Evolutionary conservation across 805 yeast genomes (phyloP).

Genomic region (Starmerella floris): DNA sequence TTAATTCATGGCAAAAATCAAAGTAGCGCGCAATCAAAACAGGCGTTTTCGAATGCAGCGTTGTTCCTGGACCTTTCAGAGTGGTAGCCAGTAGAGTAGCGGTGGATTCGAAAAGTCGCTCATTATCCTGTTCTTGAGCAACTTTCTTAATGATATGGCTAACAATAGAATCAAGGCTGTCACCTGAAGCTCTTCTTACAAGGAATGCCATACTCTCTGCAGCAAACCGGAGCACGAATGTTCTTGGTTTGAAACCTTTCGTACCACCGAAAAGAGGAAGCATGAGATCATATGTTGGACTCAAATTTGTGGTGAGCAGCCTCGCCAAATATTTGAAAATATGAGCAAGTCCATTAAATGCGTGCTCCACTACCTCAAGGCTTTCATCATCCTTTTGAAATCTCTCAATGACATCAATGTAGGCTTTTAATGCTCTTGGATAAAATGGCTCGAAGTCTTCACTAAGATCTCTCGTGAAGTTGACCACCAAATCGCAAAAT

Average conservation of each 20-base stretch:
- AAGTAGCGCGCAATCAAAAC: constrained; percentile 30
- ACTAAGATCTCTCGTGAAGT: constrained; percentile 83
- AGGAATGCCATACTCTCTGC: constrained; percentile 84
- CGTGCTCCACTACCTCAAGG: constrained; percentile 60
- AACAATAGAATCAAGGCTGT: constrained; percentile 37
- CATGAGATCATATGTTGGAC: constrained; percentile 54
- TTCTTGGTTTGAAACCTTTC: constrained; percentile 32
- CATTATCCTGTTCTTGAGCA: constrained; percentile 28
- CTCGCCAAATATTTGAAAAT: constrained; percentile 75
- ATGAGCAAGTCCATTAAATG: constrained; percentile 74
- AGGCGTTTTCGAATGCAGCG: constrained; percentile 61
- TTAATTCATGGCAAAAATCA: constrained; percentile 4
- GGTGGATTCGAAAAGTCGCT: constrained; percentile 44
- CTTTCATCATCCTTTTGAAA: constrained; percentile 33
- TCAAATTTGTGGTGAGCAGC: constrained; percentile 45
- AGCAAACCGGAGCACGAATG: constrained; percentile 54
- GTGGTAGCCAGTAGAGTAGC: constrained; percentile 57
- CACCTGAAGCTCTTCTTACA: constrained; percentile 49
- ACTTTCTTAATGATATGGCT: constrained; percentile 27
- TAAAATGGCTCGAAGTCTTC: constrained; percentile 75
- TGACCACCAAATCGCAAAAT: constrained; percentile 62
- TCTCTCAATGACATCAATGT: constrained; percentile 36
- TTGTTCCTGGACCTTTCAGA: constrained; percentile 53
- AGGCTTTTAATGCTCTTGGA: constrained; percentile 36
- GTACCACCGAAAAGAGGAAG: constrained; percentile 48